These are phyloP conservation scores for Phytophthora kernoviae DNA, from an alignment of 352 stramenopile species.

Conservation along the genomic window DNA sequence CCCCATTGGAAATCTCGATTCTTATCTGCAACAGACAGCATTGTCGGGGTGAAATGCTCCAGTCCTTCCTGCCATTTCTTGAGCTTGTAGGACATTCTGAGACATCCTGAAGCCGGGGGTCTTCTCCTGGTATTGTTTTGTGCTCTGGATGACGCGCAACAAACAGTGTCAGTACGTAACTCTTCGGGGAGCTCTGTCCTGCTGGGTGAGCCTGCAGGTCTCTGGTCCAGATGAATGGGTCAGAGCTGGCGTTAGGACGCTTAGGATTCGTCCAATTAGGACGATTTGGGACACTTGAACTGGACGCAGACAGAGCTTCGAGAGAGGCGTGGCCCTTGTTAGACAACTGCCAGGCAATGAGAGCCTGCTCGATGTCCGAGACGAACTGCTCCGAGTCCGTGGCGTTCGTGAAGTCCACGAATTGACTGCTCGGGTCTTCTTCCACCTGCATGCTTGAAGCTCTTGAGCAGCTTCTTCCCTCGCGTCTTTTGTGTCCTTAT, in stretches of 20 bases:
- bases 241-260: constrained; percentile 1
- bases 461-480: constrained; percentile 6
- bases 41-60: constrained; percentile 83
- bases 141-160: constrained; percentile 10
- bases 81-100: constrained; percentile 10
- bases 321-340: constrained; percentile 70
- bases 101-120: background rate
- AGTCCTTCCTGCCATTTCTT: constrained; percentile 68
- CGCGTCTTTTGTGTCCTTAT: background rate
- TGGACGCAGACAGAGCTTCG: constrained; percentile 33
- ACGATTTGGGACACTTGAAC: background rate
- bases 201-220: constrained; percentile 35
- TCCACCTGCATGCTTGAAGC: constrained; percentile 59
- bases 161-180: constrained; percentile 63
- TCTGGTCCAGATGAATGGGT: constrained; percentile 38
- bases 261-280: background rate
- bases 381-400: constrained; percentile 82
- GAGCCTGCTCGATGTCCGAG: constrained; percentile 72
- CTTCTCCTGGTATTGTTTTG: background rate
- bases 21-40: constrained; percentile 67
- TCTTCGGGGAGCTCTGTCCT: constrained; percentile 22
- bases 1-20: constrained; percentile 50
- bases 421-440: constrained; percentile 84
- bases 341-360: constrained; percentile 69
- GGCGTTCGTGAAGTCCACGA: constrained; percentile 88